phyloP scores from a whole-genome alignment of 2,329 filamentous ascomycete species.

The Aspergillus flavus region DNA sequence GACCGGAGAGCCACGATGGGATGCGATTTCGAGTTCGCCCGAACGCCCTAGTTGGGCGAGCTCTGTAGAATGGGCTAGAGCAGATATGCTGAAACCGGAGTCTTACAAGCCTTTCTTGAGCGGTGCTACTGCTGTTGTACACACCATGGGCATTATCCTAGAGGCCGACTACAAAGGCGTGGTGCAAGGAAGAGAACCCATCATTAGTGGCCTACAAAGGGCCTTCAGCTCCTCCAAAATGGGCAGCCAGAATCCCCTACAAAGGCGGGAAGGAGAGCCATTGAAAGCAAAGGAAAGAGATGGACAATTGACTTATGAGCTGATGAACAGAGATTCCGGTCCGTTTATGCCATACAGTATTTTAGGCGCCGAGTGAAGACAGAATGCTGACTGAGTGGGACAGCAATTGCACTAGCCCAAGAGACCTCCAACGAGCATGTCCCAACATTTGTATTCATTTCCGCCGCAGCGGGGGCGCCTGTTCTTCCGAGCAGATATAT shows the following conservation, averaged over 20 bases:
- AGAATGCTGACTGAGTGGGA: constrained; percentile 28
- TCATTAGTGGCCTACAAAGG: constrained; percentile 74
- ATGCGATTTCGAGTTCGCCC: constrained; percentile 70
- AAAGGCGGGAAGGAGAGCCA: constrained; percentile 60
- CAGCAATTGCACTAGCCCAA: constrained; percentile 78
- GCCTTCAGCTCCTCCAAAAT: constrained; percentile 71
- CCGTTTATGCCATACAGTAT: constrained; percentile 18
- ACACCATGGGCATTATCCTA: constrained; percentile 92
- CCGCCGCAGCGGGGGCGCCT: constrained; percentile 82
- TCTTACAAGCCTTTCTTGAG: constrained; percentile 78
- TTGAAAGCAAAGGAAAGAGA: constrained; percentile 68
- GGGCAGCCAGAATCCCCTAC: constrained; percentile 70
- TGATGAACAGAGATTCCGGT: constrained; percentile 89
- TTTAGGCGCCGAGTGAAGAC: neutral
- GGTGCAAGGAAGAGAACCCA: constrained; percentile 78
- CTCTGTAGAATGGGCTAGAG: constrained; percentile 82
- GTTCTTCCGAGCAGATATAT: constrained; percentile 85
- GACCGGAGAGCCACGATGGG: constrained; percentile 87
- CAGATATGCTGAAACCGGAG: constrained; percentile 80
- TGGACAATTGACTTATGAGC: constrained; percentile 87
- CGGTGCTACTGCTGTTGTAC: constrained; percentile 81
- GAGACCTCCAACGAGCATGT: constrained; percentile 69
- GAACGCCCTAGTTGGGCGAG: constrained; percentile 78
- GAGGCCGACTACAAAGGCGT: constrained; percentile 98
- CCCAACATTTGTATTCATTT: constrained; percentile 80